These are phyloP conservation scores for Isoetes engelmannii DNA, from an alignment of 83 land plant genomes.

Conservation along the genomic window DNA sequence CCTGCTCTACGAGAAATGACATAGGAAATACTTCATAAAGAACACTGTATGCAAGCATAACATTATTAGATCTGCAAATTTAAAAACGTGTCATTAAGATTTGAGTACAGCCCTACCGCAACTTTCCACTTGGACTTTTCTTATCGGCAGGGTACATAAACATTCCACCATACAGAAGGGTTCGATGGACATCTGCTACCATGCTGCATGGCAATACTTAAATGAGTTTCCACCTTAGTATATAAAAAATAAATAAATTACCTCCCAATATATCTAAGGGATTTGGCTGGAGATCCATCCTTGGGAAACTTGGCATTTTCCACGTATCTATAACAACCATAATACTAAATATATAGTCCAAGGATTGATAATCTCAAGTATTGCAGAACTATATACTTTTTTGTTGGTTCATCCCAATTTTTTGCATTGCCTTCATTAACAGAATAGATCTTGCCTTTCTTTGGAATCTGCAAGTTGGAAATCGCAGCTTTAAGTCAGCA, in stretches of 20 bases:
- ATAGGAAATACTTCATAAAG: constrained; percentile 96
- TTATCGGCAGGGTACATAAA: constrained; percentile 95
- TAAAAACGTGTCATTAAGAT: too few species aligned
- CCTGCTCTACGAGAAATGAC: constrained; percentile 97
- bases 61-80: too few species aligned
- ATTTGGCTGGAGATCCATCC: constrained; percentile 93
- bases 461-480: constrained; percentile 58
- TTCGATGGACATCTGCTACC: constrained; percentile 99
- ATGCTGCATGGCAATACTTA: constrained; percentile 48
- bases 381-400: constrained; percentile 36
- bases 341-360: too few species aligned
- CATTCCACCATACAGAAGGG: constrained; percentile 92
- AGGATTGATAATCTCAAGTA: not conserved
- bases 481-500: not conserved
- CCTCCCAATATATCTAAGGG: constrained; percentile 97
- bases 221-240: not conserved
- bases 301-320: constrained; percentile 90
- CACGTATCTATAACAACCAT: constrained; percentile 49
- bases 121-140: constrained; percentile 94
- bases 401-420: constrained; percentile 94
- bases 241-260: constrained; percentile 13
- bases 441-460: constrained; percentile 96
- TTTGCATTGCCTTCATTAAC: constrained; percentile 99
- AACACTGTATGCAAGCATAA: constrained; percentile 35
- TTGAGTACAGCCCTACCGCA: constrained; percentile 46